Base-by-base conservation (phyloP, 2,329 filamentous ascomycete species). In the Ceratocystis destructans region DNA sequence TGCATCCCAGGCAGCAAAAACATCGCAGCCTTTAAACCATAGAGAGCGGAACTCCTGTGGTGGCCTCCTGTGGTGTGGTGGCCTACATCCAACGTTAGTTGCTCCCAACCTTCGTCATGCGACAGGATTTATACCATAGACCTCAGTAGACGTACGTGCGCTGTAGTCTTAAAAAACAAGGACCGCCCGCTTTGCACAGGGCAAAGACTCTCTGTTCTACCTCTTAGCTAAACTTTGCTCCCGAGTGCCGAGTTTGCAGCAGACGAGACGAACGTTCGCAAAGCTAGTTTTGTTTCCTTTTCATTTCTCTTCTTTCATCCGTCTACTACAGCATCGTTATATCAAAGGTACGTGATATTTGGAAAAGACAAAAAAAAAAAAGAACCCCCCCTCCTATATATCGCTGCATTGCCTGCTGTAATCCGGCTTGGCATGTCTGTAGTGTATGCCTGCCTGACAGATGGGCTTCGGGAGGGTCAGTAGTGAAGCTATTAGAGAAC, bases 61-160 rank as follows among this genome's bases (percentile, higher is more conserved):
- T 12, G 37, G 33, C 33, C 33, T 37, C 33, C 33, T 37, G 0
- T 37, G 15, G 53, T 37, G 0, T 37, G 15, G 53, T 33, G 53
- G 55, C 55, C 55, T 33, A 20, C 55, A 37, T 25, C 55, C 1
- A 33, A 33, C 55, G 7, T 37, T 7, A 4, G 22, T 28, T 28
- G 28, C 5, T 37, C 28, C n/a, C 55, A 7, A 33, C 55, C n/a
- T 59, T 59, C 55, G 55, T 59, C 55, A 59, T 59, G 55, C 28
- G 15, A 59, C 55, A 59, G 20, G 33, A 59, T 59, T 5, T 59
- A 59, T 20, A 59, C 55, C 55, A 59, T 59, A 59, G 55, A 37
- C 55, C 55, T 33, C 55, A 59, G 28, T 59, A 59, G 55, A 59
- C 17, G 28, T 59, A 59, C 55, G 55, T 59, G 55, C 55, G 8